Conservation (phyloP, 75 land plant species). For the Pinus albicaulis region DNA sequence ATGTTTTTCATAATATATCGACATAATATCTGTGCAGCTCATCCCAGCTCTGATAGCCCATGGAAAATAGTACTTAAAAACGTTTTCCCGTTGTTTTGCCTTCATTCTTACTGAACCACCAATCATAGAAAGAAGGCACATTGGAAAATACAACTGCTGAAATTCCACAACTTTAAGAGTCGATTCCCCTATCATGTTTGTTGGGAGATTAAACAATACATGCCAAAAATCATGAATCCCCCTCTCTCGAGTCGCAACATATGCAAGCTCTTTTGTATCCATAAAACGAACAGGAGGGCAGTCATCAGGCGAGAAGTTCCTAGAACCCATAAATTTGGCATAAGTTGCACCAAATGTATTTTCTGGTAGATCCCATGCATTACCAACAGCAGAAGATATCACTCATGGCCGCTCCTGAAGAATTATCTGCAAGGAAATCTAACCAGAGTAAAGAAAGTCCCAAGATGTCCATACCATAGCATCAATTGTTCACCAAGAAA, state of each 20-base stretch:
- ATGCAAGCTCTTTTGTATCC: conserved; percentile 94
- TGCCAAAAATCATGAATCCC: conserved; percentile 99
- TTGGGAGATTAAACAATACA: conserved; percentile 85
- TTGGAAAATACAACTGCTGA: conserved; percentile 88
- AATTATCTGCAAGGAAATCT: conserved; percentile 40
- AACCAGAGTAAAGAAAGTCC: not conserved
- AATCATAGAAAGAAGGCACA: conserved; percentile 91
- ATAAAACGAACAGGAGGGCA: conserved; percentile 94
- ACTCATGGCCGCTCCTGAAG: conserved; percentile 83
- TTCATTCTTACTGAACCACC: conserved; percentile 84
- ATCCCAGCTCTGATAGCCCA: conserved; percentile 85
- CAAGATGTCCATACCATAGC: not conserved
- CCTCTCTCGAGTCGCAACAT: conserved; percentile 91
- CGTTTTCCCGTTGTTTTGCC: conserved; percentile 55
- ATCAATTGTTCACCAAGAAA: not conserved
- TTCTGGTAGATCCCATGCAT: conserved; percentile 90
- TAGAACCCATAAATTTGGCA: conserved; percentile 93
- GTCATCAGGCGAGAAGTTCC: conserved; percentile 98
- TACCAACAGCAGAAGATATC: conserved; percentile 59
- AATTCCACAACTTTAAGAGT: conserved; percentile 95
- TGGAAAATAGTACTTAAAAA: conserved; percentile 78
- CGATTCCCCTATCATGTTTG: conserved; percentile 87
- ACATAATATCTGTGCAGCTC: conserved; percentile 74
- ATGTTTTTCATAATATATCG: conserved; percentile 88
- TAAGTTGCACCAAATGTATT: conserved; percentile 96